Base-by-base conservation (phyloP, 2,329 filamentous ascomycete species). In the Diaporthe sp. region DNA sequence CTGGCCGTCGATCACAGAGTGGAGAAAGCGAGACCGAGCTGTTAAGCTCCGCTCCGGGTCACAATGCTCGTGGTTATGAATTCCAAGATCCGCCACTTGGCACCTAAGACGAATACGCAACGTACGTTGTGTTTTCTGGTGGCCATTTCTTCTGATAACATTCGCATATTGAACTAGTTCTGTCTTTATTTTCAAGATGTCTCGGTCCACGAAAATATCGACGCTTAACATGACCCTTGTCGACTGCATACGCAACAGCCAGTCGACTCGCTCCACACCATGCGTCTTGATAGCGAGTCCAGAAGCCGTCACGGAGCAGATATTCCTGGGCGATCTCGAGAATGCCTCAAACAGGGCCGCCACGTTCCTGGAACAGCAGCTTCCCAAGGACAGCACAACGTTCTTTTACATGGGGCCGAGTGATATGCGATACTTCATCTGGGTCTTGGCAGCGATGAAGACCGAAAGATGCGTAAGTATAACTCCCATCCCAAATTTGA, bases 381-480 rank as follows among this genome's bases (percentile, higher is more conserved):
- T 68, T 22, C 15, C 62, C 19, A 34, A 42, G n/a, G 46, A 34
- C 42, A 6, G 31, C 15, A 31, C 15, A 49, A 68, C 34, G 7
- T 68, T 68, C 62, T 68, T 44, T 22, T 75, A 75, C n/a, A 75
- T 57, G n/a, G 73, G 73, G 9, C 65, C 73, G 4, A 37, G 39
- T 17, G 73, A 75, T 28, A 44, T 75, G 10, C 51, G 65, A 15
- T 75, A 75, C 65, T 61, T 72, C 55, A 57, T 75, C 5, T 71
- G 68, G n/a, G 65, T 72, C 34, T 25, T 75, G 19, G 73, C 51
- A 25, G 73, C 73, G 5, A 57, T 75, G 49, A 75, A 75, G 44
- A 61, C 67, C 17, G 62, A 31, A 57, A 57, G 25, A 57, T 57
- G 53, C 53, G 53, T 17, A 17, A 57, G 53, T 57, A 13, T 17